phyloP scores from a whole-genome alignment of 2,329 filamentous ascomycete species.

The Botrytis tulipae region DNA sequence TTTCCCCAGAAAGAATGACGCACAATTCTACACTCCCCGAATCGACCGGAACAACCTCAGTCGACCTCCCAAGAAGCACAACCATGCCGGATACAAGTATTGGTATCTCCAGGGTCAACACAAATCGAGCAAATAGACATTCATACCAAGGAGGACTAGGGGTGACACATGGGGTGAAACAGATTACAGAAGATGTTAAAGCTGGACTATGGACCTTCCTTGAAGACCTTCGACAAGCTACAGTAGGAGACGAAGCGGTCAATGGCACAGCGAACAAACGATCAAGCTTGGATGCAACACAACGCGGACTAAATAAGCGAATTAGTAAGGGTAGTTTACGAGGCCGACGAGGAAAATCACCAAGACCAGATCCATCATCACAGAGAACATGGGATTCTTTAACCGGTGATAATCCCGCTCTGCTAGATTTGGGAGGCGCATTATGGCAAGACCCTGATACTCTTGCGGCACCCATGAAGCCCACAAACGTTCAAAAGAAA shows the following conservation, averaged over 20 bases:
- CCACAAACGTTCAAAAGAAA: constrained; percentile 28
- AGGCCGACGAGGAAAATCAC: constrained; percentile 27
- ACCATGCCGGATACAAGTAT: constrained; percentile 38
- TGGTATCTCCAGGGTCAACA: constrained; percentile 32
- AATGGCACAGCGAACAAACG: constrained; percentile 45
- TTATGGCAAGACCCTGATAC: constrained; percentile 24
- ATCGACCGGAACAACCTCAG: constrained; percentile 41
- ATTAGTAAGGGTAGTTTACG: constrained; percentile 40
- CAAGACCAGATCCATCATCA: constrained; percentile 22
- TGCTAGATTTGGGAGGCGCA: constrained; percentile 29
- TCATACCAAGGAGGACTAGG: constrained; percentile 37
- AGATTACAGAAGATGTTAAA: constrained; percentile 69
- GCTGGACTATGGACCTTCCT: constrained; percentile 91
- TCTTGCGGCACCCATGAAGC: constrained; percentile 24
- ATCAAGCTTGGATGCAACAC: constrained; percentile 39
- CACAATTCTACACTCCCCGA: constrained; percentile 30
- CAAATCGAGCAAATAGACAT: constrained; percentile 33
- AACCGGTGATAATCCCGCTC: constrained; percentile 29
- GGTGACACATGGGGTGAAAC: constrained; percentile 36
- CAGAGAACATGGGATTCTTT: constrained; percentile 36
- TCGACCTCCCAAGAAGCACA: constrained; percentile 28
- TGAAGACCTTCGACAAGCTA: constrained; percentile 92
- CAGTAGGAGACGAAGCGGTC: constrained; percentile 88
- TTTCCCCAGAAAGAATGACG: constrained; percentile 57
- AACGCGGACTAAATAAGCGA: constrained; percentile 36